phyloP scores from a whole-genome alignment of 2,329 filamentous ascomycete species.

The Scorias spongiosa region DNA sequence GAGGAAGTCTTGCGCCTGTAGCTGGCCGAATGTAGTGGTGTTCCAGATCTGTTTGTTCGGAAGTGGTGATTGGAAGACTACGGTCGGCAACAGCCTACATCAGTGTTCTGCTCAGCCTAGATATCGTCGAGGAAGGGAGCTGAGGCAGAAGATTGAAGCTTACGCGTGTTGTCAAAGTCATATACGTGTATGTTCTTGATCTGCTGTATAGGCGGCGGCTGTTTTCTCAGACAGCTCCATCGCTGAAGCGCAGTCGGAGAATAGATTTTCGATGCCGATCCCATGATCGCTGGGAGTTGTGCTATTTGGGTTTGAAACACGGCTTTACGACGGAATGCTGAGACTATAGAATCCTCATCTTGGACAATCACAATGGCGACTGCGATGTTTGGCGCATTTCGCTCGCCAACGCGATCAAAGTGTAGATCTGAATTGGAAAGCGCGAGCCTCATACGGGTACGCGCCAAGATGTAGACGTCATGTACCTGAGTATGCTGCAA shows the following conservation, averaged over 20 bases:
- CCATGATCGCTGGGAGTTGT: not conserved
- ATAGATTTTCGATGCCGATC: slow-evolving; percentile 9
- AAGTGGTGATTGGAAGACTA: slow-evolving; percentile 80
- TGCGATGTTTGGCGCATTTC: too few relatives aligned
- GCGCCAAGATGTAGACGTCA: too few relatives aligned
- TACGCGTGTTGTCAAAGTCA: slow-evolving; percentile 94
- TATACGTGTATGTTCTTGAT: slow-evolving; percentile 81
- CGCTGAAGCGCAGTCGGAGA: slow-evolving; percentile 65
- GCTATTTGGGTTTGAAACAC: too few relatives aligned
- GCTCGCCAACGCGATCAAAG: too few relatives aligned
- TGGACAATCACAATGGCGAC: too few relatives aligned
- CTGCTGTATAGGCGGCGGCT: slow-evolving; percentile 52
- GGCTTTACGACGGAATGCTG: too few relatives aligned
- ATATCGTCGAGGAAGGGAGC: not conserved
- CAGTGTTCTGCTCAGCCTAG: slow-evolving; percentile 8
- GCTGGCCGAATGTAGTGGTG: slow-evolving; percentile 55
- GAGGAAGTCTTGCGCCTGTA: slow-evolving; percentile 63
- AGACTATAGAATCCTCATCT: too few relatives aligned
- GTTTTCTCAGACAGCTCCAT: slow-evolving; percentile 66
- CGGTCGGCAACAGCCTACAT: not conserved
- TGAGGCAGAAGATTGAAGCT: slow-evolving; percentile 17
- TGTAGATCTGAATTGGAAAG: too few relatives aligned
- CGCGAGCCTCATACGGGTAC: too few relatives aligned
- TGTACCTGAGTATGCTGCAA: too few relatives aligned
- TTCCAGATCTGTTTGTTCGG: slow-evolving; percentile 86